Conservation (phyloP, 140 eudicot genomes). For the Senecio squalidus region DNA sequence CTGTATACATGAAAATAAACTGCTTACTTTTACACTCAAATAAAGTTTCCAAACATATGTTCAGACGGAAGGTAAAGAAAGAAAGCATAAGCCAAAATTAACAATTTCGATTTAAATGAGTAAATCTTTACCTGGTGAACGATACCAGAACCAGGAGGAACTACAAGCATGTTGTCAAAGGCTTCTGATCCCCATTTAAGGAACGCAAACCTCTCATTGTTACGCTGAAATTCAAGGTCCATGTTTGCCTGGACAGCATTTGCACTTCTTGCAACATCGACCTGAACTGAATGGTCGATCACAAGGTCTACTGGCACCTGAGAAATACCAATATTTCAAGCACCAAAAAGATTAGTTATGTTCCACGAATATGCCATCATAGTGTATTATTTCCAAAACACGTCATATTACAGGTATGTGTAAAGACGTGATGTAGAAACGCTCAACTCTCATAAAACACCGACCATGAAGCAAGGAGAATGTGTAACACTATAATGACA, state of each 20-base stretch:
- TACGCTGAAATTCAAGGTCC: slow-evolving; percentile 92
- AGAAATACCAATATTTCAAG: slow-evolving; percentile 1
- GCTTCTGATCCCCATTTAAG: slow-evolving; percentile 98
- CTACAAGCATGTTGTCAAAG: slow-evolving; percentile 97
- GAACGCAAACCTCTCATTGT: slow-evolving; percentile 88
- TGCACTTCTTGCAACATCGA: slow-evolving; percentile 87
- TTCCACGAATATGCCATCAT: background rate
- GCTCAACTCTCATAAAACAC: too few species aligned
- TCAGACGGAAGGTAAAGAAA: background rate
- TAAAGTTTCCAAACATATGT: background rate
- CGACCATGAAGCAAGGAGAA: too few species aligned
- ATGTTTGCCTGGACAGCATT: slow-evolving; percentile 93
- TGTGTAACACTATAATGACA: too few species aligned
- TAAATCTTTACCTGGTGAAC: slow-evolving; percentile 80
- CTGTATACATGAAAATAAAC: slow-evolving; percentile 28
- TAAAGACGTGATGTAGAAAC: too few species aligned
- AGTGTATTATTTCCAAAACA: background rate
- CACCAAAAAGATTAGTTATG: background rate
- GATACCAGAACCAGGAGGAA: slow-evolving; percentile 99
- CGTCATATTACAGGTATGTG: background rate
- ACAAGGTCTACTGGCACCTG: slow-evolving; percentile 99
- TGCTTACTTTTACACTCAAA: background rate
- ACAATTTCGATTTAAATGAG: slow-evolving; percentile 2
- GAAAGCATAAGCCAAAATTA: background rate
- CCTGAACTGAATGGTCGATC: slow-evolving; percentile 98